A percentile compares a stretch with the other conserved stretches of the same genome.
phyloP scores from a whole-genome alignment of 2,329 filamentous ascomycete genomes.

The Blastomyces silverae region DNA sequence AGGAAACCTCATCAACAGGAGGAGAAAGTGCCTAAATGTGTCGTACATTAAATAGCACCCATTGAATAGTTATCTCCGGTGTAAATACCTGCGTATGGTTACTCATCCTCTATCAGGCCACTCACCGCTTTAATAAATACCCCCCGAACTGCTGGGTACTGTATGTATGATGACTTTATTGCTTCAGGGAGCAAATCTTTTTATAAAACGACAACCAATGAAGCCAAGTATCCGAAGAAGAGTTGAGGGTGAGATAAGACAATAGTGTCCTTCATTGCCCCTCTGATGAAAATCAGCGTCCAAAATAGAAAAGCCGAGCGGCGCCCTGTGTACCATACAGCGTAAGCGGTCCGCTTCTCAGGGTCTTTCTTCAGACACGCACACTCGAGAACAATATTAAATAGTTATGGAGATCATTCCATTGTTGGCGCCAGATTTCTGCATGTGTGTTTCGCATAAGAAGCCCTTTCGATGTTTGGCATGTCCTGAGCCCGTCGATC shows the following conservation, averaged over 20 bases:
- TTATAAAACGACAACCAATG: no score
- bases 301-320: neutral
- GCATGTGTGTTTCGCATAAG: constrained; percentile 1
- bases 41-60: neutral
- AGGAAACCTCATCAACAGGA: no score
- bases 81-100: neutral
- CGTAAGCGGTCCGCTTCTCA: neutral
- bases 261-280: no score
- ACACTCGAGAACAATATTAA: neutral
- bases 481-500: neutral
- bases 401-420: neutral
- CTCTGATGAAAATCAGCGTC: no score
- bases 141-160: neutral
- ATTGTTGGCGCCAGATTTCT: constrained; percentile 1
- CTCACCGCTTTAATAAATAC: neutral
- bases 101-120: neutral
- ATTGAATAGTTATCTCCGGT: neutral
- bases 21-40: no score
- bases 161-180: neutral
- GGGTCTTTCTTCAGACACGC: neutral
- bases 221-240: no score
- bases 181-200: no score
- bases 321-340: neutral
- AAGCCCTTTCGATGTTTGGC: neutral
- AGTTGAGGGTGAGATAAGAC: no score